A percentile compares a stretch with the other conserved stretches of the same genome.
Evolutionary conservation across 139 green algal species (phyloP).

Genomic region (Coelastrella sp.): DNA sequence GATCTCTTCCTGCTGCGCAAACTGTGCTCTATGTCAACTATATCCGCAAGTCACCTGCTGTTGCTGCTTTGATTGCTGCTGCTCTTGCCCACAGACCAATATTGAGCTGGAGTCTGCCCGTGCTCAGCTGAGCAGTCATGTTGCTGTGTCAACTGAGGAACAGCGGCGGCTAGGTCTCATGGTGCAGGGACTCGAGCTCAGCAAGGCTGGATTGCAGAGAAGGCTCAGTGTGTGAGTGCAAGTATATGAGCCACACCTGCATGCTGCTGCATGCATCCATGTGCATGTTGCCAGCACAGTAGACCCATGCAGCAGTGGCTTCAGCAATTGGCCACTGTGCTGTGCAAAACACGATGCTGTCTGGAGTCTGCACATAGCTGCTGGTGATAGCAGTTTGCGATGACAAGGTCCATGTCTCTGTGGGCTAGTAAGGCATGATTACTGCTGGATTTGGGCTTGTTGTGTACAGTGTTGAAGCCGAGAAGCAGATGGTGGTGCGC

Average conservation of each 20-base stretch:
- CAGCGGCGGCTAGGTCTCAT: conserved; percentile 29
- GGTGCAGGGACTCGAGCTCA: conserved; percentile 31
- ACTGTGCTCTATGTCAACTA: too few relatives aligned
- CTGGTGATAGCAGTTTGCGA: too few relatives aligned
- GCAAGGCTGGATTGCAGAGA: conserved; percentile 31
- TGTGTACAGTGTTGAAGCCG: conserved; percentile 8
- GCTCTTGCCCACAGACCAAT: conserved; percentile 20
- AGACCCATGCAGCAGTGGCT: too few relatives aligned
- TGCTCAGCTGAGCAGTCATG: conserved; percentile 1
- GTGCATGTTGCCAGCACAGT: too few relatives aligned
- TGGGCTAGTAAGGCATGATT: too few relatives aligned
- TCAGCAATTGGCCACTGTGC: too few relatives aligned
- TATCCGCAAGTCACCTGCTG: too few relatives aligned
- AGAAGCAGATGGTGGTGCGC: conserved; percentile 27
- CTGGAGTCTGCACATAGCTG: too few relatives aligned
- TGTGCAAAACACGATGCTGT: too few relatives aligned
- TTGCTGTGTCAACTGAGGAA: conserved; percentile 14
- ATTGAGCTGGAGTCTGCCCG: conserved; percentile 19
- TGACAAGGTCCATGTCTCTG: too few relatives aligned
- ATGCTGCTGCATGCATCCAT: background rate
- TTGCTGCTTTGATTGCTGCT: too few relatives aligned
- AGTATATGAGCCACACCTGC: background rate
- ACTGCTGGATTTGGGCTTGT: conserved; percentile 7
- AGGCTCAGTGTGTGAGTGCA: conserved; percentile 38
- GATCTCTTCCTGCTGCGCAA: too few relatives aligned